Base-by-base conservation (phyloP, 2,329 filamentous ascomycete genomes). In the Monilinia fructigena region DNA sequence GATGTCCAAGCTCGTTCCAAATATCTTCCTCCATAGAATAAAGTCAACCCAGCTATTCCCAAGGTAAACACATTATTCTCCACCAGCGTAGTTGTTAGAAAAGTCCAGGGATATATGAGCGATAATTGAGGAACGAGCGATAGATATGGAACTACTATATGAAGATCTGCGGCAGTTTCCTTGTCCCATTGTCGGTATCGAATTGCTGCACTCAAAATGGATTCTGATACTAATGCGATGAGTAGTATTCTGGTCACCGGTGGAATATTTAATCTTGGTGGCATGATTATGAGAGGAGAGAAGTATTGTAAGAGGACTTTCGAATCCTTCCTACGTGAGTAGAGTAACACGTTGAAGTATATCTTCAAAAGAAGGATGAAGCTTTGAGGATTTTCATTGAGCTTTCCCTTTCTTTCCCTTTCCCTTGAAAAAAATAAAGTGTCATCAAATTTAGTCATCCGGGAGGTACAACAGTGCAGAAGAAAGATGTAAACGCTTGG, bases 1-100 rank as follows among this genome's bases (percentile, higher is more conserved):
- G 92, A 94, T 42, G 93, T 93, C 95, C 94, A 99, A 45, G 95
- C 94, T 75, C 95, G 85, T 83, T 99, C 95, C 28, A 99, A 86
- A 78, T 99, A 99, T 73, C 93, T 88, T 12, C 95, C 95, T 65
- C 94, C 94, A 80, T 97, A 92, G 78, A 93, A 96, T 64, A 98
- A 80, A 0, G 93, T 93, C 54, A 89, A 81, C 38, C 84, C 88
- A 58, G 92, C 92, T 66, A 96, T 86, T 35, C 86, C 80, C 54
- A 97, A 83, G 14, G 92, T 96, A 75, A 97, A 90, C 73, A 98
- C 82, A 77, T 98, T 98, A 78, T 92, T 90, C 81, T 99, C 95
- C 59, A 97, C 92, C 66, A 97, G 84, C 0, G 93, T 91, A 2
- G 93, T 90, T 3, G 91, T 91, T 66, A 96, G 74, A 70, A 97